Evolutionary conservation across 148 eudicot genomes (phyloP), one percentile per base, ranked within the genome.

Genomic region (Oxyria digyna): DNA sequence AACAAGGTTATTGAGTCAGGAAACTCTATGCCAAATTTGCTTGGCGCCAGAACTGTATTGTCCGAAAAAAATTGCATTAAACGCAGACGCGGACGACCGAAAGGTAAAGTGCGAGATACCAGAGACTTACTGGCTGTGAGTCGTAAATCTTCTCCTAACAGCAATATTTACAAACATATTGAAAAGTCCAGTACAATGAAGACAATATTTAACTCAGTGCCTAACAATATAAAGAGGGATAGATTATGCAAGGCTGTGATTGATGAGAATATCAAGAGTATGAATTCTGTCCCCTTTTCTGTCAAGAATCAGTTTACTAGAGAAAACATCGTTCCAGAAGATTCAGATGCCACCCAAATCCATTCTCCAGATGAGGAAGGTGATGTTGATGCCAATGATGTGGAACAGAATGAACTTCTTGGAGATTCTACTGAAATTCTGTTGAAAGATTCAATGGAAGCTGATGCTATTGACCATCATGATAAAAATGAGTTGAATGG

Each of bases 41-140:
- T 79, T 68, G 74, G 81, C 18, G 85, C 78, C 68, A 64, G 81
- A 72, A 78, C 81, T 35, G 77, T 66, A 73, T 82, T 72, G 21
- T 67, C 66, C 13, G 83, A 78, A 78, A 87, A 76, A 63, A 73
- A 52, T 71, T 73, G 49, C 46, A 37, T 15, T 45, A 74, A 76
- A 77, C 73, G 35, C 48, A 77, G 62, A 21, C 74, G 43, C 29
- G 74, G 55, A 18, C 77, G 41, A 38, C 62, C 73, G 32, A 73
- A 48, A 42, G 38, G 64, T 78, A 70, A 70, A 62, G 42, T 54
- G 43, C 73, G 35, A 63, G 67, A 52, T 49, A 67, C 43, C 38
- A 70, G 68, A 66, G 81, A 78, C 43, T 45, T 73, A 50, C 65
- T 49, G 42, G 75, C 68, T 74, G 79, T 73, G 69, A 81, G 74